These are phyloP conservation scores for Rheum nobile DNA, from an alignment of 148 eudicot species.

Conservation along the genomic window DNA sequence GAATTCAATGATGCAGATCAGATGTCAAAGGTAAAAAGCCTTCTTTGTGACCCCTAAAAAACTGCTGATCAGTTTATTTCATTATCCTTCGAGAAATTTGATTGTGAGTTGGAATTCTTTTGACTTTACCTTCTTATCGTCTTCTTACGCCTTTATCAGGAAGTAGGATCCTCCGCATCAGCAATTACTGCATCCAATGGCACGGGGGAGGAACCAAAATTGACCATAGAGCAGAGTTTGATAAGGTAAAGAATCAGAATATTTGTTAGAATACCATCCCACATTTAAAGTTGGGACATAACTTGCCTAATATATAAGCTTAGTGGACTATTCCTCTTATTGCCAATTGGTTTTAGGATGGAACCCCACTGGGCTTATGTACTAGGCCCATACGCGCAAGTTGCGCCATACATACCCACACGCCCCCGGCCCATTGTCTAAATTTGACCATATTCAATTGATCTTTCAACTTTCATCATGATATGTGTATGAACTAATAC, in stretches of 20 bases:
- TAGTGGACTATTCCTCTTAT: too few relatives aligned
- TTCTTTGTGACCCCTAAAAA: too few relatives aligned
- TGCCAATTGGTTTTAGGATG: too few relatives aligned
- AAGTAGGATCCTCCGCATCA: constrained; percentile 16
- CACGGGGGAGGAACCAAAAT: not conserved
- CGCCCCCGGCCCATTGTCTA: too few relatives aligned
- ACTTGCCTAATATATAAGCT: too few relatives aligned
- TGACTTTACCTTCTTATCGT: not conserved
- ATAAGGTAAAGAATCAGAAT: constrained; percentile 14
- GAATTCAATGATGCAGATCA: constrained; percentile 53
- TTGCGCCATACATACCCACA: too few relatives aligned
- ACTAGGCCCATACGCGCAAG: too few relatives aligned
- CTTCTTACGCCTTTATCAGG: constrained; percentile 18
- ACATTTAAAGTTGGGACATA: too few relatives aligned
- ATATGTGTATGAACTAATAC: not conserved
- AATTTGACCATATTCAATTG: too few relatives aligned
- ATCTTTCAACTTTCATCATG: not conserved
- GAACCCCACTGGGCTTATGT: too few relatives aligned
- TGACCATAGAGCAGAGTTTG: constrained; percentile 14
- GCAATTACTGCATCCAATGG: constrained; percentile 17
- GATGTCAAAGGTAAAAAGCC: not conserved
- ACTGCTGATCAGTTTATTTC: not conserved
- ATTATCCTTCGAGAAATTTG: not conserved
- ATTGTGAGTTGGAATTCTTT: not conserved
- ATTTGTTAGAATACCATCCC: too few relatives aligned